Evolutionary conservation across 768 basidiomycete genomes (phyloP).

Genomic region (Boletus speciosus): DNA sequence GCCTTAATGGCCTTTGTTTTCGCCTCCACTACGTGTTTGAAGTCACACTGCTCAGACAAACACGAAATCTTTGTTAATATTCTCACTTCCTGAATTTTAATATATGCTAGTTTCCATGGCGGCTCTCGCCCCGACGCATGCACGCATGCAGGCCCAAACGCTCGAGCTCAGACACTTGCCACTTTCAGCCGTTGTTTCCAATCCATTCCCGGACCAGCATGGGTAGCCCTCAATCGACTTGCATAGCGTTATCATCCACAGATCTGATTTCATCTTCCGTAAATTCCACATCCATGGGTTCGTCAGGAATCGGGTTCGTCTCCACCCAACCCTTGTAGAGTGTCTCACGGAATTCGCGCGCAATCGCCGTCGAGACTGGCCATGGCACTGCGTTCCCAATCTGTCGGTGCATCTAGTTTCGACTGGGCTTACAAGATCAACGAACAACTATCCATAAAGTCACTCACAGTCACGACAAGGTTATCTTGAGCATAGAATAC

Average conservation of each 20-base stretch:
- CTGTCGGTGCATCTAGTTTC: slow-evolving; percentile 66
- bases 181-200: no score
- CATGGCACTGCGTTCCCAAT: slow-evolving; percentile 81
- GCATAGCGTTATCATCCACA: slow-evolving; percentile 19
- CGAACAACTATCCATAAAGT: not conserved
- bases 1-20: no score
- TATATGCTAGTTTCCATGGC: no score
- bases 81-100: no score
- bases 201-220: no score
- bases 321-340: slow-evolving; percentile 51
- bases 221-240: slow-evolving; percentile 38
- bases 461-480: slow-evolving; percentile 59
- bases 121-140: no score
- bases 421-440: not conserved
- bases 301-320: slow-evolving; percentile 17
- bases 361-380: slow-evolving; percentile 60
- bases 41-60: no score
- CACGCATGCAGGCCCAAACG: no score
- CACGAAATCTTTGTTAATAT: no score
- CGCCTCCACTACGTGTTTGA: no score
- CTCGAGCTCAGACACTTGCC: no score
- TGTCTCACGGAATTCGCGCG: slow-evolving; percentile 53
- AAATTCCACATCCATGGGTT: slow-evolving; percentile 32
- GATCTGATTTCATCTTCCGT: not conserved
- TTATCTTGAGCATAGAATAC: slow-evolving; percentile 51